Evolutionary conservation across 176 grass and related monocot genomes (phyloP), one percentile per base, ranked within the genome.

Genomic region (Ensete ventricosum): DNA sequence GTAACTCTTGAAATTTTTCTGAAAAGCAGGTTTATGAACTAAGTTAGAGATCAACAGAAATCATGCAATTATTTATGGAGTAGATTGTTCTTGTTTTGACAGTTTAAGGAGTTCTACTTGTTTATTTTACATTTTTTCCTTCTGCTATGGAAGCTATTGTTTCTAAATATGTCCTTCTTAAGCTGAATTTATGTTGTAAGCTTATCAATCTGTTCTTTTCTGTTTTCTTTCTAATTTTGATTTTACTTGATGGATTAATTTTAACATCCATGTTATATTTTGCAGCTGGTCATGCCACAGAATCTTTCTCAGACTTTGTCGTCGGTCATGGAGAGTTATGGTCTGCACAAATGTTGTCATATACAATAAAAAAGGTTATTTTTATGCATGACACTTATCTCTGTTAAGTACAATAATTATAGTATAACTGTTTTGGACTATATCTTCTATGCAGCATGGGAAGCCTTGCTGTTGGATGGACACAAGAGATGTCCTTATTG

Each of bases 261-360:
- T 64, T 71, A n/a, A 69, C 22, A 53, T 77, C 3, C 17, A 25
- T 71, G 60, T 77, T 60, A 83, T 74, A 64, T 17, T 85, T 82
- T 93, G 85, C 81, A 99, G 95, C 90, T 89, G 95, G 95, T 75
- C 90, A 99, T 84, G 90, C 84, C 22, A 99, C 95, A 27, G 90
- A 99, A 81, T 94, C 95, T 73, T 98, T 98, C 78, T 87, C 95
- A 21, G 95, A 99, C 75, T 99, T 99, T 63, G 88, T 99, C 79
- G 95, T 94, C 73, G 95, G 90, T 57, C 84, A 99, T 87, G 95
- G 95, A 54, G 95, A 99, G 51, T 84, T 99, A 83, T 99, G 95
- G 95, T 99, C 95, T 80, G 83, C 90, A 66, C 90, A 94, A 66
- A 91, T 99, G 95, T 51, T 99, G 62, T 94, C 88, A 1, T 89